phyloP scores from a whole-genome alignment of 2,329 filamentous ascomycete species.

The Penicillium palitans region DNA sequence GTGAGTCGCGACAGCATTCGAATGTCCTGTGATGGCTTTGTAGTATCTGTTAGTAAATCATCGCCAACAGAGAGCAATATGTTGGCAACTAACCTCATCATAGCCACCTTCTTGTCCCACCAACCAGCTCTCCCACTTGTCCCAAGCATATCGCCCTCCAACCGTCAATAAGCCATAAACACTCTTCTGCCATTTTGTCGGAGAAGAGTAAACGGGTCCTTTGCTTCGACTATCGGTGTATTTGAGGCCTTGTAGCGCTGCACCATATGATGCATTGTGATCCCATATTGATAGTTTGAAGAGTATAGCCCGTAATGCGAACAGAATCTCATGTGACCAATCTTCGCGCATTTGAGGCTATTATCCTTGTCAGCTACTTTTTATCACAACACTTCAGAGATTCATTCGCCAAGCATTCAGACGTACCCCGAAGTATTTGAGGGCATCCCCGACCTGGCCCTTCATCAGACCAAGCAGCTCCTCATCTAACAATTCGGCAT shows the following conservation, averaged over 20 bases:
- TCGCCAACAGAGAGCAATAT: background rate
- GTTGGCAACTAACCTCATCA: slow-evolving; percentile 49
- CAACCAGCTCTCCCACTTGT: slow-evolving; percentile 86
- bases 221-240: slow-evolving; percentile 78
- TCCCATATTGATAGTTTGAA: slow-evolving; percentile 98
- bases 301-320: slow-evolving; percentile 72
- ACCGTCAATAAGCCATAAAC: slow-evolving; percentile 84
- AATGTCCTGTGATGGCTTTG: slow-evolving; percentile 51
- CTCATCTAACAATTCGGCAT: slow-evolving; percentile 91
- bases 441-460: slow-evolving; percentile 78
- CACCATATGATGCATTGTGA: slow-evolving; percentile 91
- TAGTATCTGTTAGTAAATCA: slow-evolving; percentile 16
- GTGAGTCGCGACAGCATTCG: slow-evolving; percentile 67
- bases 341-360: slow-evolving; percentile 72
- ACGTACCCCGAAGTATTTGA: slow-evolving; percentile 78
- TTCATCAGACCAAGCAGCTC: slow-evolving; percentile 85
- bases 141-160: slow-evolving; percentile 85
- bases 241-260: slow-evolving; percentile 83
- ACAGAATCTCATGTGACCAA: slow-evolving; percentile 80
- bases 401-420: background rate
- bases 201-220: slow-evolving; percentile 64
- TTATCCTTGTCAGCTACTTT: background rate
- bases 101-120: slow-evolving; percentile 74
- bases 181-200: slow-evolving; percentile 79
- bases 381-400: background rate